A percentile compares a stretch with the other conserved stretches of the same genome.
These are phyloP conservation scores for Phaeosphaeriaceae sp. DNA, from an alignment of 2,329 filamentous ascomycete genomes.

Conservation along the genomic window DNA sequence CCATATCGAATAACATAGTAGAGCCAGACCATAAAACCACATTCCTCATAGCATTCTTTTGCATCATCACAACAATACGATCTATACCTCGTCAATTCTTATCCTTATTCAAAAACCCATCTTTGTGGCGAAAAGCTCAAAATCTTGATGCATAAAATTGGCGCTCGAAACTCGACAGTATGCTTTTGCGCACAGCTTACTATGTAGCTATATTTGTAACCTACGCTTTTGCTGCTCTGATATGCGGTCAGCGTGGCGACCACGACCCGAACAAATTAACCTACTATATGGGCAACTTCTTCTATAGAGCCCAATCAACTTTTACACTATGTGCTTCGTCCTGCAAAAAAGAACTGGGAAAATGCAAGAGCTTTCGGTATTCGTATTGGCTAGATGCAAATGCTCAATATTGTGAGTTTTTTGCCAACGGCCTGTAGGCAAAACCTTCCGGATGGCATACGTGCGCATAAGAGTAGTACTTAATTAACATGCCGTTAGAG, in stretches of 20 bases:
- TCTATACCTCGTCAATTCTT: too few species aligned
- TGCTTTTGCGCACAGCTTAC: not conserved
- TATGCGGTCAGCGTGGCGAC: conserved; percentile 19
- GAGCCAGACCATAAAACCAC: too few species aligned
- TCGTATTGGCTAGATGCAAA: conserved; percentile 22
- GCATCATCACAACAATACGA: too few species aligned
- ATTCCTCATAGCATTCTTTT: too few species aligned
- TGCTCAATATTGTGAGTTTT: conserved; percentile 33
- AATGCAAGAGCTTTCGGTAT: conserved; percentile 27
- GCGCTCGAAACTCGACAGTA: not conserved
- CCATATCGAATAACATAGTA: too few species aligned
- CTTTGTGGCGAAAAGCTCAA: not conserved
- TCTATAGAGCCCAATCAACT: conserved; percentile 22
- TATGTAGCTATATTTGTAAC: not conserved
- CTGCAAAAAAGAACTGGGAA: conserved; percentile 19
- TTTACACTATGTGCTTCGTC: conserved; percentile 28
- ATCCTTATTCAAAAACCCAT: too few species aligned
- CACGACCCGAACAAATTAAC: conserved; percentile 11
- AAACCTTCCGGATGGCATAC: too few species aligned
- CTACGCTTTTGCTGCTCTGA: not conserved
- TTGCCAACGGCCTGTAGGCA: conserved; percentile 22
- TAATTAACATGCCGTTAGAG: conserved; percentile 4
- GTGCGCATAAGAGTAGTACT: not conserved
- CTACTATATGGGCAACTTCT: conserved; percentile 34
- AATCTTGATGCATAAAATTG: too few species aligned